Evolutionary conservation across 2,329 filamentous ascomycete species (phyloP), one percentile per base, ranked within the genome.

Genomic region (Kalmusia sp.): DNA sequence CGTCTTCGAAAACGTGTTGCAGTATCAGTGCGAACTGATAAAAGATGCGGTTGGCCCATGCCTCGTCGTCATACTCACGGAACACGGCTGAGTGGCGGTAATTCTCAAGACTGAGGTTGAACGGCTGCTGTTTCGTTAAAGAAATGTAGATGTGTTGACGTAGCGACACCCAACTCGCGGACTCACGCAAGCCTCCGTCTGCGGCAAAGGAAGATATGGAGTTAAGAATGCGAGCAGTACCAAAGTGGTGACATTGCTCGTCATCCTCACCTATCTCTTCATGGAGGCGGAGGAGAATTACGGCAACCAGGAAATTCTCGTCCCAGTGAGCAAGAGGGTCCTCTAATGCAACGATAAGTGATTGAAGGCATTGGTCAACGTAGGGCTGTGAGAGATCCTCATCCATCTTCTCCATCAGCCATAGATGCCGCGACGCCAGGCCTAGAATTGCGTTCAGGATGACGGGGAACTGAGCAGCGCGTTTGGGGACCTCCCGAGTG

Each of bases 261-360:
- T 78, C 76, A 3, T 66, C 61, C 28, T 74, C 69, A 21, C 71
- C 71, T 69, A 74, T 74, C 50, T 82, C 80, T 59, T 82, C 80
- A 48, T 82, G 80, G 4, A 81, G 70, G 0, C 80, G 75, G 17
- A 82, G 63, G 5, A 82, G 74, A 7, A 82, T 80, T 0, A 83
- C 79, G 0, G 79, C 78, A 1, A 79, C 74, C 0, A 82, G 65
- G 2, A 81, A 73, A 14, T 76, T 78, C 27, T 80, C 79, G 41
- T 80, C 77, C 59, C 77, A 79, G 1, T 74, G 73, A 1, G 75
- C 67, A 1, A 71, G 69, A 0, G 78, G 76, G 30, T 74, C 72
- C 6, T 77, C 72, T 12, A 82, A 69, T 2, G 77, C 76, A 9
- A 76, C 67, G 2, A 82, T 81, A 4, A 82, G 70, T 9, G 80